Percentiles rank a stretch among this genome's conserved stretches.
Conservation (phyloP, 1,284 basidiomycete genomes). For the Vanrija sp. region DNA sequence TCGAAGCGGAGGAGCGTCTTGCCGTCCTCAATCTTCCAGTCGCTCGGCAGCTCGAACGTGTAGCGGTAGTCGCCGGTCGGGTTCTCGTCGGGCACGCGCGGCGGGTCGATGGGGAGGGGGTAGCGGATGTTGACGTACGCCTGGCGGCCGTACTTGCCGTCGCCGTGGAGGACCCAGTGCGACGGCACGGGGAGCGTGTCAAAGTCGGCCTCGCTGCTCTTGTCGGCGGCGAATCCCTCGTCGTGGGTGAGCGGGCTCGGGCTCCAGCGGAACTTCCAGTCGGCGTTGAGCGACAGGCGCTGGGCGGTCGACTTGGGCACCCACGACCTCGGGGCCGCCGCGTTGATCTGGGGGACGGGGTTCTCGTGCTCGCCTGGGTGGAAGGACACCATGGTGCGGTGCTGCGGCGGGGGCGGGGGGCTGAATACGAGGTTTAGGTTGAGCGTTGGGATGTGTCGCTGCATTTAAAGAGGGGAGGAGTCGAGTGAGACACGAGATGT, state of each 20-base stretch:
- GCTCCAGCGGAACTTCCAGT: constrained; percentile 20
- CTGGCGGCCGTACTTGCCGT: constrained; percentile 11
- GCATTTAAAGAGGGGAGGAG: no score
- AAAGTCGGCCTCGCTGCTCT: background rate
- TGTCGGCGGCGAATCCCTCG: constrained; percentile 7
- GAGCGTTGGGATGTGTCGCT: no score
- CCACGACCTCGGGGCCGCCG: background rate
- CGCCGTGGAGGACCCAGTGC: constrained; percentile 14
- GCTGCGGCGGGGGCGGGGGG: no score
- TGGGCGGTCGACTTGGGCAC: background rate
- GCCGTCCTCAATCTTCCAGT: background rate
- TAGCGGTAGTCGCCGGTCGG: constrained; percentile 14
- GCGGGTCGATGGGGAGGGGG: constrained; percentile 14
- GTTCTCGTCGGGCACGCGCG: constrained; percentile 19
- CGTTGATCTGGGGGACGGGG: background rate
- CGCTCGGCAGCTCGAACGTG: background rate
- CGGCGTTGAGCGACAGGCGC: constrained; percentile 16
- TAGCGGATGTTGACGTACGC: constrained; percentile 16
- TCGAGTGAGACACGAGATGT: no score
- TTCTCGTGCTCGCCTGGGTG: constrained; percentile 19
- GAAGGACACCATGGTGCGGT: background rate
- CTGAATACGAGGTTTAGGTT: no score
- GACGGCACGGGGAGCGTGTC: constrained; percentile 10
- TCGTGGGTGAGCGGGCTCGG: background rate
- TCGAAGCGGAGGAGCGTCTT: constrained; percentile 22